Evolutionary conservation across 768 basidiomycete species (phyloP).

Genomic region (Hygrocybe coccinea): DNA sequence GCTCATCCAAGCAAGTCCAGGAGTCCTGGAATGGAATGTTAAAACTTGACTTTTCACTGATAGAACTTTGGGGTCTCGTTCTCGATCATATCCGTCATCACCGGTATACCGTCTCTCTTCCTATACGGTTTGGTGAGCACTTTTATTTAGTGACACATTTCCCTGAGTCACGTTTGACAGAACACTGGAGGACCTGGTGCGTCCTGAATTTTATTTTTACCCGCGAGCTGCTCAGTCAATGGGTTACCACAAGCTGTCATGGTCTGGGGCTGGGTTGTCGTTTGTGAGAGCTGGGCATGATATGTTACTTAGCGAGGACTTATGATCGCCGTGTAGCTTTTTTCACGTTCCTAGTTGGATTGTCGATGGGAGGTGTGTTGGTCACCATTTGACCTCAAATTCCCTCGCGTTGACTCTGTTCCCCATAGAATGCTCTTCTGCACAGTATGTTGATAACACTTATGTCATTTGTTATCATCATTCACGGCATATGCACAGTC

Average conservation of each 20-base stretch:
- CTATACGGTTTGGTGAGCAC: constrained; percentile 58
- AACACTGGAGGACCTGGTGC: constrained; percentile 62
- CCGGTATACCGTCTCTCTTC: constrained; percentile 67
- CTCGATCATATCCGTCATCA: constrained; percentile 72
- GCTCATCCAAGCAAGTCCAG: constrained; percentile 49
- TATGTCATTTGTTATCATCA: neutral
- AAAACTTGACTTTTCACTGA: constrained; percentile 8
- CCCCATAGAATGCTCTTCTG: neutral
- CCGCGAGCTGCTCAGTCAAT: neutral
- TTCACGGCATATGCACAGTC: constrained; percentile 6
- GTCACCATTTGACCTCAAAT: neutral
- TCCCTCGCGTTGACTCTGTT: neutral
- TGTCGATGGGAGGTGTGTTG: constrained; percentile 66
- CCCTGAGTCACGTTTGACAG: constrained; percentile 27
- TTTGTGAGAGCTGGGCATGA: constrained; percentile 37
- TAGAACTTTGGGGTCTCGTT: constrained; percentile 74
- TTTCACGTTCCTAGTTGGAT: constrained; percentile 67
- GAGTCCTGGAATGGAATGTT: neutral
- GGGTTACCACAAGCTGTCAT: constrained; percentile 45
- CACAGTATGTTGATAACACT: neutral
- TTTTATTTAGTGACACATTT: neutral
- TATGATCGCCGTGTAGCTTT: constrained; percentile 35
- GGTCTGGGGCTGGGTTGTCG: constrained; percentile 72
- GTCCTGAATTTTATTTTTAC: neutral
- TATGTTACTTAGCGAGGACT: neutral